Base-by-base conservation (phyloP, 352 stramenopile species). In the Globisporangium spiculum region DNA sequence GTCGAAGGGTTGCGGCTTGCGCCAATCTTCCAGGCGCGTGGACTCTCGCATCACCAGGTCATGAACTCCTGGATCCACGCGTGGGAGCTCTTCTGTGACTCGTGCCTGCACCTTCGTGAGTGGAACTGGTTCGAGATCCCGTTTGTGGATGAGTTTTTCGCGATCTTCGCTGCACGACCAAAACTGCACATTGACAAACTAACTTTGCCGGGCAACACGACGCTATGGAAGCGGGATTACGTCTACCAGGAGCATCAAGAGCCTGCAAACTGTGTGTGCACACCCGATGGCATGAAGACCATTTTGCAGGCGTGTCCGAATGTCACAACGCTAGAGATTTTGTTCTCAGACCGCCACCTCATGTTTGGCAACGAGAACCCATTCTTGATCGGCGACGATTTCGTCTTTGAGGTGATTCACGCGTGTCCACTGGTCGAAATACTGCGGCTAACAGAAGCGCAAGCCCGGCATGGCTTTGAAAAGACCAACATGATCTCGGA, bases 51-150 rank as follows among this genome's bases (percentile, higher is more conserved):
- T 53, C 60, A 78, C 27, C 65, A 75, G n/a, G 73, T 80, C 52
- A 52, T 70, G 54, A 36, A 52, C 5, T 76, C 63, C 18, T 70
- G 56, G 55, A 66, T 80, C 1, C 41, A 68, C 20, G 73, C 67
- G 34, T 81, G 72, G 72, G 54, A 65, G 24, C 24, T 65, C 3
- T 81, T 81, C 63, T 81, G 75, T 56, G 56, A 56, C 18, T 66
- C 60, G 27, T 81, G 75, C 32, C 60, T 24, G 14, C 52, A 71
- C 16, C 62, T 81, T 46, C 58, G 58, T 16, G 44, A 61, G 26
- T 69, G 73, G 22, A 70, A 79, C 60, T 81, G 75, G 75, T 69
- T 71, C 30, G 68, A 67, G 20, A 67, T 81, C 41, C 75, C 75
- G n/a, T 81, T 76, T 53, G 73, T 71, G 16, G 74, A 75, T 4